Percentiles rank a stretch among this genome's conserved stretches.
Evolutionary conservation across 2,329 filamentous ascomycete genomes (phyloP).

Genomic region (Fusarium setosum): DNA sequence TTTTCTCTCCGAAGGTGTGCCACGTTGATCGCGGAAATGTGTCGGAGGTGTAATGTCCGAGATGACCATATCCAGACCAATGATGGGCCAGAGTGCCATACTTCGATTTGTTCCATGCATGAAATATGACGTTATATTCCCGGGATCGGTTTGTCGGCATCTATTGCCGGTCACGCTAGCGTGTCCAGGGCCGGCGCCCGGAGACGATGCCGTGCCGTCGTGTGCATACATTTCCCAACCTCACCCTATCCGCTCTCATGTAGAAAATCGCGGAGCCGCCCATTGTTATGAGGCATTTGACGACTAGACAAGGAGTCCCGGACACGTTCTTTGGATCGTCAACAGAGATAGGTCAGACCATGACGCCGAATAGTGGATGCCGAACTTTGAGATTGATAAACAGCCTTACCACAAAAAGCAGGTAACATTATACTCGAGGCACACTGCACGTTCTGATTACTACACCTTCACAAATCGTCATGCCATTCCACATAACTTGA

Average conservation of each 20-base stretch:
- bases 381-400: neutral
- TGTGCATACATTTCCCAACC: neutral
- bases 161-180: neutral
- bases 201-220: neutral
- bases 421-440: no score
- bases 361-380: neutral
- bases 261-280: neutral
- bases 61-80: neutral
- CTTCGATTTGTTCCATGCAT: neutral
- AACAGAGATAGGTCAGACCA: neutral
- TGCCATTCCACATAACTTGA: no score
- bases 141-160: slow-evolving; percentile 2
- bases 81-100: neutral
- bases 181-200: neutral
- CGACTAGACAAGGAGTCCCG: neutral
- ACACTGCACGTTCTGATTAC: no score
- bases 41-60: neutral
- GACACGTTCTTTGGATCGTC: no score
- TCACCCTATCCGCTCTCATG: neutral
- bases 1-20: neutral
- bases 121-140: neutral
- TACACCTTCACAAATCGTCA: no score
- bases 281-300: neutral
- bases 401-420: no score
- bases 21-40: neutral